phyloP scores from a whole-genome alignment of 1,139 yeast species.

The Meyerozyma carpophila region DNA sequence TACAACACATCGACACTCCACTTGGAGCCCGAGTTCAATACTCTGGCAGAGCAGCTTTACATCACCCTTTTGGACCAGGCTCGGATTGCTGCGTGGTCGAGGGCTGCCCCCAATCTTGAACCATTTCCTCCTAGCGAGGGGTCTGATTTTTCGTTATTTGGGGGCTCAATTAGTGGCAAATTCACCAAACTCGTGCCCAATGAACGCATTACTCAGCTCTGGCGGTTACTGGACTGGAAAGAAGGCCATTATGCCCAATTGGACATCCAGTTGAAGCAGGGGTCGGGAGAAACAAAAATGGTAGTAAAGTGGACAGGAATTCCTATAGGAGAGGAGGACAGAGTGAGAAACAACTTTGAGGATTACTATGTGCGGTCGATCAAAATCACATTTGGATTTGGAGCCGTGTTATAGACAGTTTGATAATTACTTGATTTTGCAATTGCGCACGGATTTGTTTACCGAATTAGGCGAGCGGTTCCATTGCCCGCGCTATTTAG shows the following conservation, averaged over 20 bases:
- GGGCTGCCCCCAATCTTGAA: constrained; percentile 63
- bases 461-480: neutral
- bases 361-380: constrained; percentile 84
- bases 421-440: neutral
- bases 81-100: constrained; percentile 84
- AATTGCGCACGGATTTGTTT: neutral
- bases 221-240: constrained; percentile 93
- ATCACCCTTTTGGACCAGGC: constrained; percentile 69
- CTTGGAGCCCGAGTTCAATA: constrained; percentile 76
- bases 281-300: constrained; percentile 75
- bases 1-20: constrained; percentile 79
- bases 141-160: constrained; percentile 65
- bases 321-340: constrained; percentile 95
- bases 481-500: neutral
- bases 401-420: constrained; percentile 55
- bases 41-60: constrained; percentile 82
- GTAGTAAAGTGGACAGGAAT: constrained; percentile 82
- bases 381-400: constrained; percentile 89
- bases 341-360: constrained; percentile 78
- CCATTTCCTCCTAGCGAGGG: constrained; percentile 52
- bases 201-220: constrained; percentile 59
- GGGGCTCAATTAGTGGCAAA: constrained; percentile 82
- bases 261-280: constrained; percentile 63
- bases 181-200: constrained; percentile 54
- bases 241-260: constrained; percentile 71